Evolutionary conservation across 176 grass and related monocot genomes (phyloP).

Genomic region (Otatea glauca): DNA sequence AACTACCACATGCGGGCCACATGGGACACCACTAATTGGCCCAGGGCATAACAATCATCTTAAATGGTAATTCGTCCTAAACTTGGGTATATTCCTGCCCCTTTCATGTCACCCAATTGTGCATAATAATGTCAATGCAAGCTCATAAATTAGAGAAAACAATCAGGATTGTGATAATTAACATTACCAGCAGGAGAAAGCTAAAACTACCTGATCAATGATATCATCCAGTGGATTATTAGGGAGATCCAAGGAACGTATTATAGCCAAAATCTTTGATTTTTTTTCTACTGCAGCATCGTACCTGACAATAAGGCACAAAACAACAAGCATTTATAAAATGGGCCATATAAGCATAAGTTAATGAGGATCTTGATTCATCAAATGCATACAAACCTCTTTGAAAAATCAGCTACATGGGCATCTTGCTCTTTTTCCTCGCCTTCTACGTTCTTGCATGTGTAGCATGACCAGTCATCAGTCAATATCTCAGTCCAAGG

Average conservation of each 20-base stretch:
- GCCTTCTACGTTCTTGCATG: slow-evolving; percentile 77
- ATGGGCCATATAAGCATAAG: slow-evolving; percentile 10
- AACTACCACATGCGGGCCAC: not conserved
- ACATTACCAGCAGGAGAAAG: slow-evolving; percentile 12
- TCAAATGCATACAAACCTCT: slow-evolving; percentile 63
- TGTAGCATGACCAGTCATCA: slow-evolving; percentile 96
- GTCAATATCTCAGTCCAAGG: slow-evolving; percentile 82
- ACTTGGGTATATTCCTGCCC: not conserved
- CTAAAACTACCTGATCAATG: slow-evolving; percentile 89
- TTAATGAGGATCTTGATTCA: slow-evolving; percentile 28
- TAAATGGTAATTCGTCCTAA: not conserved
- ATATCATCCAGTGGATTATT: slow-evolving; percentile 99
- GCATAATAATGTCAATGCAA: slow-evolving; percentile 31
- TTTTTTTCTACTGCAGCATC: slow-evolving; percentile 71
- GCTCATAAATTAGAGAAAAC: slow-evolving; percentile 25
- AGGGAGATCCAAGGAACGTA: slow-evolving; percentile 90
- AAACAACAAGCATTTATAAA: slow-evolving; percentile 45
- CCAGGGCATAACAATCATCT: not conserved
- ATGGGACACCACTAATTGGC: slow-evolving; percentile 3
- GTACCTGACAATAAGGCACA: slow-evolving; percentile 64
- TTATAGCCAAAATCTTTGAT: slow-evolving; percentile 82
- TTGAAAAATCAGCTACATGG: slow-evolving; percentile 78
- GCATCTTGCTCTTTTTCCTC: slow-evolving; percentile 73
- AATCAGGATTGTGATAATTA: not conserved
- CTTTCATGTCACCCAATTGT: slow-evolving; percentile 9